These are phyloP conservation scores for Microbotryum intermedium DNA, from an alignment of 1,284 basidiomycete species.

Conservation along the genomic window DNA sequence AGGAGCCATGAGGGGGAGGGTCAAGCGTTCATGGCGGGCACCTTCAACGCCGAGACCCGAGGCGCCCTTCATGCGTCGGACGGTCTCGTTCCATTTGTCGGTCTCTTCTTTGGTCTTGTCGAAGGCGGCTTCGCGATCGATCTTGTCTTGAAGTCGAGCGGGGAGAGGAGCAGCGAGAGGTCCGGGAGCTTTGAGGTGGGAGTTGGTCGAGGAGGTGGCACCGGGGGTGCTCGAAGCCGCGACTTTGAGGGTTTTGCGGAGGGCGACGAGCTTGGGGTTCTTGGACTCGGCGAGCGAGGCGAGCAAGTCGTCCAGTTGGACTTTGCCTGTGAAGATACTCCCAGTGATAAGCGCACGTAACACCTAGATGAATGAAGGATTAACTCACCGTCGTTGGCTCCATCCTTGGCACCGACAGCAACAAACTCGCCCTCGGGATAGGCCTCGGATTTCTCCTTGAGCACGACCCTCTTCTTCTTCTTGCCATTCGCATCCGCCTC, in stretches of 20 bases:
- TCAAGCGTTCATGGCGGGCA: conserved; percentile 29
- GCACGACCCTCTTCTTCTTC: conserved; percentile 52
- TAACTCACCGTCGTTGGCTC: conserved; percentile 35
- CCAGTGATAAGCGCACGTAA: neutral
- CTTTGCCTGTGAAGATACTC: conserved; percentile 45
- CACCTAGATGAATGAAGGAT: neutral
- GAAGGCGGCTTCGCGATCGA: conserved; percentile 90
- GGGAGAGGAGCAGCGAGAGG: conserved; percentile 78
- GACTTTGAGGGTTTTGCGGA: conserved; percentile 47
- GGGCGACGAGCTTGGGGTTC: conserved; percentile 30
- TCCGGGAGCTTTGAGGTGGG: conserved; percentile 44
- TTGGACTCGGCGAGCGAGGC: conserved; percentile 48
- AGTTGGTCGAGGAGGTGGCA: conserved; percentile 33
- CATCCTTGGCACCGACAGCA: conserved; percentile 36
- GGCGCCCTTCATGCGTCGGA: conserved; percentile 63
- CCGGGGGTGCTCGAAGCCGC: conserved; percentile 34
- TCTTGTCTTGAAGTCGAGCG: conserved; percentile 71
- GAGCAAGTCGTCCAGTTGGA: conserved; percentile 66
- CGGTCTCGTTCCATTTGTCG: conserved; percentile 85
- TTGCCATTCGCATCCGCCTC: conserved; percentile 25
- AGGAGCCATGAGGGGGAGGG: conserved; percentile 25
- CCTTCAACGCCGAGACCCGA: conserved; percentile 26
- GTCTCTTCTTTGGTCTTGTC: conserved; percentile 86
- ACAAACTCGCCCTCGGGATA: conserved; percentile 54
- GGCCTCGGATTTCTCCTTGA: conserved; percentile 63